Conservation (phyloP, 768 basidiomycete species). For the Solioccasus polychromus region DNA sequence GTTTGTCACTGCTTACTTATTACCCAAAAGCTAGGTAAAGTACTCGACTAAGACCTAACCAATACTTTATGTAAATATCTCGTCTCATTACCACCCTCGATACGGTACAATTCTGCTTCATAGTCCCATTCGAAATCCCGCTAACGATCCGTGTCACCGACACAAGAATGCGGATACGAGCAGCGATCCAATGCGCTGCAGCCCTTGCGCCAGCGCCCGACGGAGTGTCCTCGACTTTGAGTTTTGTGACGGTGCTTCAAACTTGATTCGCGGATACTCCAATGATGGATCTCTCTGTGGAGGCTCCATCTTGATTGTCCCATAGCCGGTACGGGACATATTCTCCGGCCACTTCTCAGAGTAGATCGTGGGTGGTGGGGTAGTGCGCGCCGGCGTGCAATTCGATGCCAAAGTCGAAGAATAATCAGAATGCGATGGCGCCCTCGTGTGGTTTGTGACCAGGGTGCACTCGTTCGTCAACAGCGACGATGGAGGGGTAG, state of each 20-base stretch:
- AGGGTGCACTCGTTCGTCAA: constrained; percentile 24
- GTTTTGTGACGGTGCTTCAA: constrained; percentile 19
- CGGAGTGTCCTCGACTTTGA: constrained; percentile 25
- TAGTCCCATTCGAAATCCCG: constrained; percentile 22
- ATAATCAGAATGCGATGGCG: constrained; percentile 21
- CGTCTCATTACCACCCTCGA: constrained; percentile 11
- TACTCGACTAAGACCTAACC: constrained; percentile 6
- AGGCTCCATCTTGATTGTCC: constrained; percentile 23
- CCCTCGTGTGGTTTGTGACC: constrained; percentile 13
- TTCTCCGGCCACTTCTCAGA: constrained; percentile 32
- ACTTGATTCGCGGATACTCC: constrained; percentile 20
- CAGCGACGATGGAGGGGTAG: constrained; percentile 29
- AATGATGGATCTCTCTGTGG: constrained; percentile 20
- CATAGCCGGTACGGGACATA: constrained; percentile 22
- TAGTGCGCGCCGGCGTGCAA: constrained; percentile 28
- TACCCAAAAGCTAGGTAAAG: constrained; percentile 19
- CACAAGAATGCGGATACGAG: constrained; percentile 30
- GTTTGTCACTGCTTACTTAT: constrained; percentile 34
- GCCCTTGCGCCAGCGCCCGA: constrained; percentile 20
- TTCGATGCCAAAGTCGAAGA: constrained; percentile 26
- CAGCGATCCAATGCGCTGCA: constrained; percentile 29
- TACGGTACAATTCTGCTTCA: constrained; percentile 22
- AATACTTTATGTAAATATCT: constrained; percentile 33
- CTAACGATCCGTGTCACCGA: constrained; percentile 22
- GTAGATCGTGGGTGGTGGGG: constrained; percentile 26